These are phyloP conservation scores for Malus orientalis DNA, from an alignment of 306 rosid species.

Conservation along the genomic window DNA sequence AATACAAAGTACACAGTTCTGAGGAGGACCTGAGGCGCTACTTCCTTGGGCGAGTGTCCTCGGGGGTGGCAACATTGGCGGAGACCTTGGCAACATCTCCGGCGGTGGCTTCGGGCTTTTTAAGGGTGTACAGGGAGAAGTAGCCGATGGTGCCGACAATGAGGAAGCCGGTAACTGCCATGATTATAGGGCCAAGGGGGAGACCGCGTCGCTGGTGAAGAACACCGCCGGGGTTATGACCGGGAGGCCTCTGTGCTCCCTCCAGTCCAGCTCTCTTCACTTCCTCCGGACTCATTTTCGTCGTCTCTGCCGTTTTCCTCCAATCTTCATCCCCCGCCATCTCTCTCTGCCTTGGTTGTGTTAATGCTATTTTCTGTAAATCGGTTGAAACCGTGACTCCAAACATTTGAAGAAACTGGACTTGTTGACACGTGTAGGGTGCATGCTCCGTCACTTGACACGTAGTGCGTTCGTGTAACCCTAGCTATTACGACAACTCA, in stretches of 20 bases:
- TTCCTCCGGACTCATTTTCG: conserved; percentile 48
- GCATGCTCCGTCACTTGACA: background rate
- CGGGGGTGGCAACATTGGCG: conserved; percentile 33
- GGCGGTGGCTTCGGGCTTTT: conserved; percentile 67
- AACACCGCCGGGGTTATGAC: conserved; percentile 33
- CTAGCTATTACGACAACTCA: background rate
- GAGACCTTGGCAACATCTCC: conserved; percentile 59
- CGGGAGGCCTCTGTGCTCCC: conserved; percentile 60
- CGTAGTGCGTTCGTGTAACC: background rate
- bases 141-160: conserved; percentile 39
- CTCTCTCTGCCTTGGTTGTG: background rate
- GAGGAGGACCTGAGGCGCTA: background rate
- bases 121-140: conserved; percentile 35
- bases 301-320: conserved; percentile 48
- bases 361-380: background rate
- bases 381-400: background rate
- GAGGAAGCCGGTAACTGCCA: conserved; percentile 36
- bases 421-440: background rate
- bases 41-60: conserved; percentile 51
- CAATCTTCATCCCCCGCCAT: conserved; percentile 8
- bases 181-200: conserved; percentile 30
- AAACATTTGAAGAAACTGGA: background rate
- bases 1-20: background rate
- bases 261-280: conserved; percentile 57
- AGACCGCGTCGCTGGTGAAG: conserved; percentile 66